Evolutionary conservation across 2,329 filamentous ascomycete species (phyloP).

Genomic region (Gnomoniopsis sp.): DNA sequence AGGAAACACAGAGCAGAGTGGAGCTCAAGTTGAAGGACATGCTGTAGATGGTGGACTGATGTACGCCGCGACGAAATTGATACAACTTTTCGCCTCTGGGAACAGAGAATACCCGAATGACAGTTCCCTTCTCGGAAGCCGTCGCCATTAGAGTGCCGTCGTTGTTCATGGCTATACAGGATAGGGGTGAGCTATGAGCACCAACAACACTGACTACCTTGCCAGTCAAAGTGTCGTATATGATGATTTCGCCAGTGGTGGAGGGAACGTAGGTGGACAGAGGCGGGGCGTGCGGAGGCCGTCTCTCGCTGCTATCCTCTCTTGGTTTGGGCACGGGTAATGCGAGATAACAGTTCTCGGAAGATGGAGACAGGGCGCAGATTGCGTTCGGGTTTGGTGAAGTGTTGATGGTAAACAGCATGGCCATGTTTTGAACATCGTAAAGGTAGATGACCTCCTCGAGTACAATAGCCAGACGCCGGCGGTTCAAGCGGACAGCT

Average conservation of each 20-base stretch:
- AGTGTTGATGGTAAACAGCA: conserved; percentile 87
- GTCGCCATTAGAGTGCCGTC: conserved; percentile 91
- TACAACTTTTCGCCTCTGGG: conserved; percentile 90
- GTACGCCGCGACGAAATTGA: conserved; percentile 92
- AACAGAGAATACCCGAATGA: conserved; percentile 92
- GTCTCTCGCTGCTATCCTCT: conserved; percentile 53
- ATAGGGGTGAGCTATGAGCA: conserved; percentile 87
- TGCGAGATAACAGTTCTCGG: conserved; percentile 92
- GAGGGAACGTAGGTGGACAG: conserved; percentile 73
- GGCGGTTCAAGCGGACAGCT: conserved; percentile 89
- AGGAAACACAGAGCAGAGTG: conserved; percentile 90
- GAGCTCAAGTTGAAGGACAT: conserved; percentile 98
- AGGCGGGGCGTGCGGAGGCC: conserved; percentile 82
- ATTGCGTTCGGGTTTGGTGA: conserved; percentile 91
- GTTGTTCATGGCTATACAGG: conserved; percentile 85
- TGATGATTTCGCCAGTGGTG: conserved; percentile 85
- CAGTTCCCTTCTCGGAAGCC: conserved; percentile 94
- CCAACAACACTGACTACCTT: conserved; percentile 95
- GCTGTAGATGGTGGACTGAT: conserved; percentile 93
- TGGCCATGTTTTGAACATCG: conserved; percentile 97
- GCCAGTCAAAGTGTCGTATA: conserved; percentile 85
- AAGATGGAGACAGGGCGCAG: conserved; percentile 88
- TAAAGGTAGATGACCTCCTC: conserved; percentile 98
- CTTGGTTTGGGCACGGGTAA: conserved; percentile 80
- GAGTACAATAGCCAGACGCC: conserved; percentile 86